Evolutionary conservation across 2,329 filamentous ascomycete genomes (phyloP), one percentile per base, ranked within the genome.

Genomic region (Neodidymelliopsis sp.): DNA sequence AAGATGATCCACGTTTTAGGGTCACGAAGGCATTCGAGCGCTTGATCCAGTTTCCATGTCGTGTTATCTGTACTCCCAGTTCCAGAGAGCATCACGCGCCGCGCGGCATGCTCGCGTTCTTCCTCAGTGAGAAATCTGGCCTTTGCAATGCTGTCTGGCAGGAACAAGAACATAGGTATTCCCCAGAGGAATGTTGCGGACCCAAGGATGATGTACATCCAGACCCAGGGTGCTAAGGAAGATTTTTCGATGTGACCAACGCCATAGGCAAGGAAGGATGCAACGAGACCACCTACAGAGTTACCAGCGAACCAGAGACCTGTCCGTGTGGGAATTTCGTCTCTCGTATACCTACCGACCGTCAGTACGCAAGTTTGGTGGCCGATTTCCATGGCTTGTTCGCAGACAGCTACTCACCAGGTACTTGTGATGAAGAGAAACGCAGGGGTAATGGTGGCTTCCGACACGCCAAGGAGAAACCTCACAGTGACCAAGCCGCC

Each of bases 381-480:
- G 7, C 22, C 12, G 11, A 2, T 54, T 23, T 50, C 50, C 10
- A 60, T 56, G 15, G n/a, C 49, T 81, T 42, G 42, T 31, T n/a
- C 35, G 33, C 10, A 31, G 12, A 18, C 13, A 24, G 19, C 5
- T 18, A 24, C 40, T 39, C 66, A 74, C 63, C 63, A 66, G 5
- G 58, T 63, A 20, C 53, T 59, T 6, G 62, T 66, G 41, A 67
- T 63, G 39, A 65, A 62, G 25, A 67, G 55, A 19, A 65, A 64
- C 0, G 53, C 59, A 5, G 37, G 37, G 2, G 44, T 48, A 6
- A 41, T 48, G 2, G 44, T 48, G 8, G 46, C 46, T 43, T 49
- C 46, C 11, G 28, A 33, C 18, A 49, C 34, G 23, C 46, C 46
- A 9, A 49, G 39, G 7, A 49, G 23, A 11, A 49, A 49, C 10